These are phyloP conservation scores for Malassezia pachydermatis DNA, from an alignment of 1,284 basidiomycete genomes.

Conservation along the genomic window DNA sequence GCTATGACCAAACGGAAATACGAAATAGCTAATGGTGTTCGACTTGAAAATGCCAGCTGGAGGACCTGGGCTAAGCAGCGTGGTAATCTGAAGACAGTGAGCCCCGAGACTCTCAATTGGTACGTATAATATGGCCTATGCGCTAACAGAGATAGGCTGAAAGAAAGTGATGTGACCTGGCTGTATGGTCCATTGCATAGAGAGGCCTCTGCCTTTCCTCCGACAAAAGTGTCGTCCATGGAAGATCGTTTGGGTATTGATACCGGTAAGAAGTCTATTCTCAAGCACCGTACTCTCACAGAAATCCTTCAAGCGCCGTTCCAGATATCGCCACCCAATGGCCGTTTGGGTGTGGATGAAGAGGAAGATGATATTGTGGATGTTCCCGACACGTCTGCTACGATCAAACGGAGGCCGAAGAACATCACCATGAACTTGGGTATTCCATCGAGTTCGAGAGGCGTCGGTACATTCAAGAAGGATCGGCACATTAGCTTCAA, in stretches of 20 bases:
- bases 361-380: too few species aligned
- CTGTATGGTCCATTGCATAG: constrained; percentile 85
- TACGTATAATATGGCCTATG: constrained; percentile 53
- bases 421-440: constrained; percentile 2
- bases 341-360: neutral
- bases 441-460: too few species aligned
- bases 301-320: constrained; percentile 62
- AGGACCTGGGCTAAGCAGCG: constrained; percentile 98
- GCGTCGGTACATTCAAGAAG: constrained; percentile 3
- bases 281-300: constrained; percentile 86
- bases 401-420: neutral
- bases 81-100: constrained; percentile 87
- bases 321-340: neutral
- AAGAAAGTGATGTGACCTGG: constrained; percentile 98
- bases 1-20: constrained; percentile 98
- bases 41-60: constrained; percentile 96
- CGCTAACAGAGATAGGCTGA: constrained; percentile 61
- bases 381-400: neutral
- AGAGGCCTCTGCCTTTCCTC: constrained; percentile 55
- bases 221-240: constrained; percentile 53
- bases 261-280: constrained; percentile 64
- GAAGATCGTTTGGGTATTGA: constrained; percentile 53
- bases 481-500: constrained; percentile 91
- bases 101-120: constrained; percentile 97
- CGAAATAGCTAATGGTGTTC: constrained; percentile 86